Evolutionary conservation across 805 yeast species (phyloP), one percentile per base, ranked within the genome.

Genomic region (Candida yuanshanica): DNA sequence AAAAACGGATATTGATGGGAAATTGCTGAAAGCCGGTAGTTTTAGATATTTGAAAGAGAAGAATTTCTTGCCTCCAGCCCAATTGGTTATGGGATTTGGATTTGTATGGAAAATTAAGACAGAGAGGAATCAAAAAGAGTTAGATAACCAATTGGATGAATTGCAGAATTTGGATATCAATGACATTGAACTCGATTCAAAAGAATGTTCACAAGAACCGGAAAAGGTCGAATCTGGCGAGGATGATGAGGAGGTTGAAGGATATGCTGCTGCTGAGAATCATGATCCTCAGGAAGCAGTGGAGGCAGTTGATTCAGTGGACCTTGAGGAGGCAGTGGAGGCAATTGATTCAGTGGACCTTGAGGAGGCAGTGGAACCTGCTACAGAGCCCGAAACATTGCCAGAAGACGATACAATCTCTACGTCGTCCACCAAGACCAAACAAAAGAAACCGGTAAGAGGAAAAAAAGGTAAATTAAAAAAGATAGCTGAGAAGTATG

Each of bases 41-140:
- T 73, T 90, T 46, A 68, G 75, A 34, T 75, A 75, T 21, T 63
- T 62, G 38, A 70, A 70, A 36, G 75, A 72, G 21, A 81, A 79
- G 53, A 72, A 70, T 16, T 74, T 66, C 48, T 65, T 90, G 49
- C 87, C 90, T 0, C 87, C 96, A 4, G 72, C 82, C n/a, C 95
- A 82, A 50, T 60, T 90, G 53, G 88, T 81, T 1, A 83, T 93
- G 93, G 99, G 99, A 0, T 70, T 90, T 51, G 96, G 85, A 0
- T 72, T 93, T 39, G 54, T 86, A 43, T 87, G 95, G 84, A 65
- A 81, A 43, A 68, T 78, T 1, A 83, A 83, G 44, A 79, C 74
- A 37, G 82, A 75, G 24, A 70, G 72, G 2, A 68, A 78, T 3
- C 58, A 66, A 13, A 52, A 46, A 7, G 64, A 63, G 37, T 64